phyloP scores from a whole-genome alignment of 1,139 yeast genomes.

The Saccharomycopsis hybrid region DNA sequence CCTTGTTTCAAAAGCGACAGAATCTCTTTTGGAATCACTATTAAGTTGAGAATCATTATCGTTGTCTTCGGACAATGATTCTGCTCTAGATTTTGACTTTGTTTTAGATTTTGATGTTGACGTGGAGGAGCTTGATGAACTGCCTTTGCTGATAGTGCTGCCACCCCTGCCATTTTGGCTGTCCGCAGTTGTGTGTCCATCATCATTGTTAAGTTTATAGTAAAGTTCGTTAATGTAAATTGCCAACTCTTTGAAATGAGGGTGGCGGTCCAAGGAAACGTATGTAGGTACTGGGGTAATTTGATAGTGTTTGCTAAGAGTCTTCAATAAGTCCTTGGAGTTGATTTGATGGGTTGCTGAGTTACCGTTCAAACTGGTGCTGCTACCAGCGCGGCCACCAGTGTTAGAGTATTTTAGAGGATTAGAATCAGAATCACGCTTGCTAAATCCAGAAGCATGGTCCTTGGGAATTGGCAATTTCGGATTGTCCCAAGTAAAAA shows the following conservation, averaged over 20 bases:
- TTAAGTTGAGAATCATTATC: neutral
- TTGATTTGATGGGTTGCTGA: neutral
- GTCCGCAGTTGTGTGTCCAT: neutral
- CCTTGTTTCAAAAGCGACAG: neutral
- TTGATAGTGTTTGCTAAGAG: conserved; percentile 18
- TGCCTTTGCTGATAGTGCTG: neutral
- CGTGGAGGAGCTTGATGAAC: neutral
- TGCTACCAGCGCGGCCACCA: no score
- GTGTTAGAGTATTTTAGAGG: neutral
- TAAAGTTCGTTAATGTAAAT: conserved; percentile 18
- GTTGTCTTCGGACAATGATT: neutral
- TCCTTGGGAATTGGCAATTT: conserved; percentile 5
- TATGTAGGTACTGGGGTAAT: conserved; percentile 21
- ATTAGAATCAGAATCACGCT: neutral
- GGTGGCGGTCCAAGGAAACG: conserved; percentile 20
- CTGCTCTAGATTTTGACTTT: conserved; percentile 1
- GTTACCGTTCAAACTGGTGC: neutral
- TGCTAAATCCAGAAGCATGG: neutral
- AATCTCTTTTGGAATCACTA: neutral
- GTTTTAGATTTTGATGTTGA: neutral
- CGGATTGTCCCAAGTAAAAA: conserved; percentile 20
- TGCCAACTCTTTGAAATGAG: conserved; percentile 20
- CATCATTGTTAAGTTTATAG: conserved; percentile 10
- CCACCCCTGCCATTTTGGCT: neutral
- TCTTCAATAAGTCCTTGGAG: conserved; percentile 13